These are phyloP conservation scores for Rosa hybrid DNA, from an alignment of 331 rosid genomes.

Conservation along the genomic window DNA sequence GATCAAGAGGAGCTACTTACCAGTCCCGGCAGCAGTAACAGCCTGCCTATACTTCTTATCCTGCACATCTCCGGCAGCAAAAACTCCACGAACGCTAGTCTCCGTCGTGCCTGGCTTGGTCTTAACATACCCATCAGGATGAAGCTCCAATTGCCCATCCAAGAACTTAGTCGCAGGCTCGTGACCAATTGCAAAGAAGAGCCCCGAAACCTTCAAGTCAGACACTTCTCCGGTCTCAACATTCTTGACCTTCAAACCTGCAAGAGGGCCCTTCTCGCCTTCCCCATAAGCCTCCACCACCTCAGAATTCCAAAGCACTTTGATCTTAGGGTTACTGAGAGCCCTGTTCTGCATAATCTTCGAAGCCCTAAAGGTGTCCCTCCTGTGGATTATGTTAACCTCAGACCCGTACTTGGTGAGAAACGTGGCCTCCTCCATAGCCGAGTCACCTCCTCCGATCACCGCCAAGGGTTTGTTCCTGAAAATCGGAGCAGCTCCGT, in stretches of 20 bases:
- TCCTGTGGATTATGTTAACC: constrained; percentile 75
- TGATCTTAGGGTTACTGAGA: constrained; percentile 58
- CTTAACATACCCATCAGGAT: constrained; percentile 68
- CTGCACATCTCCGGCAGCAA: constrained; percentile 91
- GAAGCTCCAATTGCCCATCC: constrained; percentile 63
- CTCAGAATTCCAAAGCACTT: constrained; percentile 65
- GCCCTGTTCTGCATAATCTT: constrained; percentile 81
- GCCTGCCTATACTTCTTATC: constrained; percentile 95
- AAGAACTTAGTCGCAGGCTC: constrained; percentile 88
- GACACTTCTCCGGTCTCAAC: constrained; percentile 48
- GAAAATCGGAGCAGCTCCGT: constrained; percentile 84
- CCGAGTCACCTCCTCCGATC: constrained; percentile 89
- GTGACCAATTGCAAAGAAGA: constrained; percentile 88
- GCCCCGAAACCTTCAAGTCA: constrained; percentile 70
- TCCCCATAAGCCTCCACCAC: constrained; percentile 66
- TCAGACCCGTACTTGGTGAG: constrained; percentile 79
- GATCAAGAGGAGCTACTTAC: constrained; percentile 34
- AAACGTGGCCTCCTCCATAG: constrained; percentile 88
- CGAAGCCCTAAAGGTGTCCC: constrained; percentile 77
- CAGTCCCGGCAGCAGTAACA: constrained; percentile 82
- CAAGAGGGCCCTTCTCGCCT: constrained; percentile 40
- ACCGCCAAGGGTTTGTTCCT: constrained; percentile 69
- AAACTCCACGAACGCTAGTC: constrained; percentile 74
- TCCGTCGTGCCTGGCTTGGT: constrained; percentile 71
- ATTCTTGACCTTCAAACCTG: constrained; percentile 70